Conservation (phyloP, 2,329 filamentous ascomycete species). For the Ustulina deusta region DNA sequence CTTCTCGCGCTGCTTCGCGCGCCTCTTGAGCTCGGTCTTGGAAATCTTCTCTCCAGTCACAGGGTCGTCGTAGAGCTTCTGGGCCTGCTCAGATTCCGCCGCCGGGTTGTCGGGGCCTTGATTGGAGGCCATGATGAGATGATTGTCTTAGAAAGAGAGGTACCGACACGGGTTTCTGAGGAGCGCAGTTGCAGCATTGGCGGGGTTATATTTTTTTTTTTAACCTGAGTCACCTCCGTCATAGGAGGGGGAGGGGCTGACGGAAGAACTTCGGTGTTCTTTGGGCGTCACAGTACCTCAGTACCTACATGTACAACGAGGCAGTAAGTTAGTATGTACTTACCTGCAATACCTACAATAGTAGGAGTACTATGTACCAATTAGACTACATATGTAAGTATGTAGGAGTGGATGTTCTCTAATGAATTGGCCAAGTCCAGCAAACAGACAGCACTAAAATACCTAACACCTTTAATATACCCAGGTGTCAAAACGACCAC, state of each 20-base stretch:
- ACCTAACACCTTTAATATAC: no score
- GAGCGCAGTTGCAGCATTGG: not conserved
- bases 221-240: constrained; percentile 19
- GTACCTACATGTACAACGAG: no score
- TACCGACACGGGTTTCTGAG: not conserved
- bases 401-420: not conserved
- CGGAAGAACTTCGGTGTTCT: constrained; percentile 5
- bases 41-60: constrained; percentile 89
- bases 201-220: constrained; percentile 17
- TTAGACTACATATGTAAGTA: not conserved
- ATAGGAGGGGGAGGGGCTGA: constrained; percentile 19
- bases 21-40: constrained; percentile 93
- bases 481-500: no score
- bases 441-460: no score
- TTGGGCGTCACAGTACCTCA: no score
- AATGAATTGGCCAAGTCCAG: no score
- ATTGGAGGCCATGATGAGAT: constrained; percentile 19
- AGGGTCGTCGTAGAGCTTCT: constrained; percentile 87
- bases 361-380: no score
- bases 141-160: not conserved
- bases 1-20: constrained; percentile 94
- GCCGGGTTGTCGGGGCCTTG: constrained; percentile 16
- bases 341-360: no score
- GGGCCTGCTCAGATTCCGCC: constrained; percentile 61
- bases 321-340: no score